Evolutionary conservation across 2,329 filamentous ascomycete species (phyloP), one percentile per base, ranked within the genome.

Genomic region (Paecilomyces sp.): DNA sequence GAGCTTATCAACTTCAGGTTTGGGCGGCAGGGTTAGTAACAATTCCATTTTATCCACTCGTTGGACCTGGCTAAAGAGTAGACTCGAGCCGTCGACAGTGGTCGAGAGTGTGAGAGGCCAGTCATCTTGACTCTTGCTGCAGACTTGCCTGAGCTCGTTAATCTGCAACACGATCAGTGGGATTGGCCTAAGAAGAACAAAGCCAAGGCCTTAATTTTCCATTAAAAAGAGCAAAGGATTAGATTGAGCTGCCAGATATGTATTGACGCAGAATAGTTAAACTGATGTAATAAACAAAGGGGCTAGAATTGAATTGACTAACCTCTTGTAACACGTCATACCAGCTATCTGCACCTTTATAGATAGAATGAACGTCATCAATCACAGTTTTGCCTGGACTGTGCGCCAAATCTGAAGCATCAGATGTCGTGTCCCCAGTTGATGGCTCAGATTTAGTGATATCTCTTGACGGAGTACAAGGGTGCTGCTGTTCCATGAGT

Each of bases 271-370:
- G 25, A 28, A 28, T 28, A 28, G 25, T 28, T 6, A 28, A 28
- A 28, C 6, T 28, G 25, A 28, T 28, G 6, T 28, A 28, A 28
- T 28, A 28, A 28, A 6, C 25, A 28, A 28, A 28, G 25, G 25
- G 25, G 6, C 25, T 28, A 28, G 25, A 9, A 13, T 18, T 5
- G 25, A 2, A 1, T 3, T 50, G 22, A 57, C 53, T 18, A 15
- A 61, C 60, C 31, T 61, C 60, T 28, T 61, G 60, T 5, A 61
- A 47, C 53, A 61, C 55, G 59, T 61, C 57, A 41, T 57, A 59
- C 60, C 60, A 61, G 31, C 59, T 57, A 13, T 61, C 57, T 59
- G 55, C 41, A 18, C 57, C 60, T 57, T 58, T 57, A 41, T 61
- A 61, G 18, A 61, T 52, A 8, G 60, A 61, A 51, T 59, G 54